Evolutionary conservation across 208 protist species (phyloP).

Genomic region (Wallacemonas sp.): DNA sequence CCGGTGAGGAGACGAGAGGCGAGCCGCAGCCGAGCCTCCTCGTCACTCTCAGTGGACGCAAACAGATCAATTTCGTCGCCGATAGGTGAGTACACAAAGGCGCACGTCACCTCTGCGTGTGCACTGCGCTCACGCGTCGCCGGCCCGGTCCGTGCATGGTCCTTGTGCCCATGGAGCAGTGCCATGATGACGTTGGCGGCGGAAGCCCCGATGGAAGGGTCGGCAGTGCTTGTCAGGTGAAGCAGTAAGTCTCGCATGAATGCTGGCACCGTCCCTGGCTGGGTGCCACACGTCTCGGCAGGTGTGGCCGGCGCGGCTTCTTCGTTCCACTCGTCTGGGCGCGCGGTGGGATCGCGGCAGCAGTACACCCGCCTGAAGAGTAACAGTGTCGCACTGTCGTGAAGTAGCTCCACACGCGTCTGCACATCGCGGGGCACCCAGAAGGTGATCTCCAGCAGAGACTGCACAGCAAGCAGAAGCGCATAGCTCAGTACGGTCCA

Average conservation of each 20-base stretch:
- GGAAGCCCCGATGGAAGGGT: too few relatives aligned
- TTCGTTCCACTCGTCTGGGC: not conserved
- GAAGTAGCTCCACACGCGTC: conserved; percentile 17
- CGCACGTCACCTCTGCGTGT: not conserved
- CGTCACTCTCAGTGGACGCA: not conserved
- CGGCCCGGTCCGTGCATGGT: too few relatives aligned
- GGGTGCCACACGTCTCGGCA: not conserved
- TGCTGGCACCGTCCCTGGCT: not conserved
- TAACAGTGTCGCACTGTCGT: not conserved
- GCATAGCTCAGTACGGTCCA: not conserved
- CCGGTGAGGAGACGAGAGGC: too few relatives aligned
- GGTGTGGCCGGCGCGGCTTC: not conserved
- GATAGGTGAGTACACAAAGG: not conserved
- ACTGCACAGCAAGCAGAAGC: conserved; percentile 17
- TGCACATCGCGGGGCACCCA: not conserved
- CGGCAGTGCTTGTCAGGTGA: not conserved
- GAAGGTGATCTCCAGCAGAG: conserved; percentile 8
- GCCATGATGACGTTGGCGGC: too few relatives aligned
- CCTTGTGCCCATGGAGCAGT: too few relatives aligned
- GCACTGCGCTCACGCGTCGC: too few relatives aligned
- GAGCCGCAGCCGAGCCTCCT: not conserved
- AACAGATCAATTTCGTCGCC: not conserved
- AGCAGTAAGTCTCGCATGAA: not conserved
- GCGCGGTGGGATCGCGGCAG: not conserved
- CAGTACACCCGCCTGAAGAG: not conserved